A percentile compares a stretch with the other conserved stretches of the same genome.
Conservation (phyloP, 116 monocot species). For the Thalassia testudinum region DNA sequence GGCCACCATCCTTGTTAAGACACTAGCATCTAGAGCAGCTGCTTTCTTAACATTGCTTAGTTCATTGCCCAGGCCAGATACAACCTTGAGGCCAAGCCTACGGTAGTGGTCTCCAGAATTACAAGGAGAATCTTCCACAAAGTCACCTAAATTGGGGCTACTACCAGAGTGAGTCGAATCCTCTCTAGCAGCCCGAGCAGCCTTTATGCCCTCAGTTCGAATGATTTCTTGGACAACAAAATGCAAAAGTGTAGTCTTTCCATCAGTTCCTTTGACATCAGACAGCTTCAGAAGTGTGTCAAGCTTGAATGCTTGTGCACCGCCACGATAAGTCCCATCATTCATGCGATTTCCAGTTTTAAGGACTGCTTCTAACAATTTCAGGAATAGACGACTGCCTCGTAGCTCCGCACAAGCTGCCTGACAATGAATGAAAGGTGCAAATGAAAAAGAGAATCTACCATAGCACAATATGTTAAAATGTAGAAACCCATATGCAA, state of each 20-base stretch:
- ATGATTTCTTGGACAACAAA: conserved; percentile 91
- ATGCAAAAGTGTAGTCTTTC: conserved; percentile 79
- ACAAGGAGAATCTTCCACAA: conserved; percentile 11
- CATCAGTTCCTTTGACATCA: conserved; percentile 80
- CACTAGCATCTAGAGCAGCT: conserved; percentile 51
- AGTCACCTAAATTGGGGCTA: conserved; percentile 14
- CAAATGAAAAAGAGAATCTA: too few relatives aligned
- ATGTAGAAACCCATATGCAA: too few relatives aligned
- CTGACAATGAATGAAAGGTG: conserved; percentile 11
- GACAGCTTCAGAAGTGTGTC: conserved; percentile 84
- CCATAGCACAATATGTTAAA: too few relatives aligned
- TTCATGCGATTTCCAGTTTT: conserved; percentile 92
- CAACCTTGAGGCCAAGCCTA: conserved; percentile 48
- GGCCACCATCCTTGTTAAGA: conserved; percentile 22
- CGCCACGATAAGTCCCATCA: conserved; percentile 69
- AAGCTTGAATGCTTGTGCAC: conserved; percentile 83
- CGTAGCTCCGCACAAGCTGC: conserved; percentile 71
- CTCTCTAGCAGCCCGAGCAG: conserved; percentile 25
- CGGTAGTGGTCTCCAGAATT: conserved; percentile 35
- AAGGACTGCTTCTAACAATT: conserved; percentile 84
- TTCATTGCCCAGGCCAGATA: conserved; percentile 50
- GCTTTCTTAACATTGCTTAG: conserved; percentile 79
- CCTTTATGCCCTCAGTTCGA: conserved; percentile 49
- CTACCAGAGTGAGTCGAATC: too few relatives aligned
- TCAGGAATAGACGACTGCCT: conserved; percentile 66